Base-by-base conservation (phyloP, 495 filamentous ascomycete species). In the Penicillium manginii region DNA sequence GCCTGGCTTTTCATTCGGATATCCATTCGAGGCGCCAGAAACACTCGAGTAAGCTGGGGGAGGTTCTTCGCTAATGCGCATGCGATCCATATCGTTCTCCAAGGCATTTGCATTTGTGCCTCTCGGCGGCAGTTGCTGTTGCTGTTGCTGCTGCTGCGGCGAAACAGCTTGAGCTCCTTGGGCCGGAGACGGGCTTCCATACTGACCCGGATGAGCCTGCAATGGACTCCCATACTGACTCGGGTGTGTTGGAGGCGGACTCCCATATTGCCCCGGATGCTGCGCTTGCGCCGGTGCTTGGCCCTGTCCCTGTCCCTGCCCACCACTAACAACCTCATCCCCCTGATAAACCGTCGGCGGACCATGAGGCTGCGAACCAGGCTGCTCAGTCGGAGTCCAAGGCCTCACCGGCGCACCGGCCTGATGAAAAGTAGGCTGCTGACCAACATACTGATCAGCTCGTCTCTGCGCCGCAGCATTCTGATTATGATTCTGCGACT, bases 311-410 rank as follows among this genome's bases (percentile, higher is more conserved):
- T 37, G 33, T 12, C 33, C 33, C 39, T 58, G 75, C n/a, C 45
- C 55, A 17, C 59, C 79, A 57, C 62, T 80, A 59, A 80, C 84
- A 60, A 86, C 78, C 40, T 78, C 87, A 14, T 82, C 79, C 22
- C 94, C 94, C 72, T 98, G 94, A 64, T 97, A 98, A 2, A 96
- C 88, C 0, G 91, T 92, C 4, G 94, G 92, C 32, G 94, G 93
- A 0, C 93, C 94, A 79, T 96, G 92, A 2, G 92, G 93, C 55
- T 92, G 86, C 55, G 86, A 88, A 6, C 90, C 94, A 2, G 94
- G 93, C 53, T 88, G 81, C 69, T 98, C 94, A 26, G 94, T 98
- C 1, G 94, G 94, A 17, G 96, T 98, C 94, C 94, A 98, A 47
- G 92, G 92, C 52, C 93, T 26, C 23, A 6, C 23, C 23, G 23